Base-by-base conservation (phyloP, 177 flowering plant species). In the Vitis hybrid region DNA sequence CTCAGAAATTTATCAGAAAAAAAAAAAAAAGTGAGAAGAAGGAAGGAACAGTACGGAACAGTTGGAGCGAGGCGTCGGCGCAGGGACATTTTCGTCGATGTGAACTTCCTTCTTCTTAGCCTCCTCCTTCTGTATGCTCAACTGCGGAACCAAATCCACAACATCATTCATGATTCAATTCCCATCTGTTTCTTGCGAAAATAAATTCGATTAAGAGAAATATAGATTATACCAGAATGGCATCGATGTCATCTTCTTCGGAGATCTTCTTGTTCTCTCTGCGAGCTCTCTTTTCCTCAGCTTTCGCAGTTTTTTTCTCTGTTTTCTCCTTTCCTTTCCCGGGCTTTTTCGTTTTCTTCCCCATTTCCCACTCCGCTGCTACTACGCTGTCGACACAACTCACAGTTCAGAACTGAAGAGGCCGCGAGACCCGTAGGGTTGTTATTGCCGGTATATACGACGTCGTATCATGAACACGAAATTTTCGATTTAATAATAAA, bases 321-420 rank as follows among this genome's bases (percentile, higher is more conserved):
- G 99, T 95, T 72, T 95, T 95, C 92, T 95, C 99, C 70, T 95
- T 93, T 4, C 99, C 99, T 82, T 91, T 95, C 2, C 99, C 99
- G 3, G 98, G 89, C 76, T 95, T 95, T 92, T 93, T 93, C 80
- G 88, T 78, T 64, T 95, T 95, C 89, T 95, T 95, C 79, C 97
- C 99, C 99, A 95, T 94, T 60, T 64, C 60, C 52, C 50, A 10
- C 65, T 69, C 2, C 45, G 6, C 45, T 7, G 45, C 45, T 39
- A 39, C 45, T 39, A 39, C 45, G 8, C 45, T 39, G 7, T 39
- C 45, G 45, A 39, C 1, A 39, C 45, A 39, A 39, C 45, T 39
- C 45, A 26, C 29, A 39, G 45, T 39, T 39, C 45, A 39, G 45
- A 39, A 39, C 45, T 1, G 7, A 39, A 0, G 45, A 39, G 8